These are phyloP conservation scores for Leccinum pachyderme DNA, from an alignment of 1,284 basidiomycete genomes.

Conservation along the genomic window DNA sequence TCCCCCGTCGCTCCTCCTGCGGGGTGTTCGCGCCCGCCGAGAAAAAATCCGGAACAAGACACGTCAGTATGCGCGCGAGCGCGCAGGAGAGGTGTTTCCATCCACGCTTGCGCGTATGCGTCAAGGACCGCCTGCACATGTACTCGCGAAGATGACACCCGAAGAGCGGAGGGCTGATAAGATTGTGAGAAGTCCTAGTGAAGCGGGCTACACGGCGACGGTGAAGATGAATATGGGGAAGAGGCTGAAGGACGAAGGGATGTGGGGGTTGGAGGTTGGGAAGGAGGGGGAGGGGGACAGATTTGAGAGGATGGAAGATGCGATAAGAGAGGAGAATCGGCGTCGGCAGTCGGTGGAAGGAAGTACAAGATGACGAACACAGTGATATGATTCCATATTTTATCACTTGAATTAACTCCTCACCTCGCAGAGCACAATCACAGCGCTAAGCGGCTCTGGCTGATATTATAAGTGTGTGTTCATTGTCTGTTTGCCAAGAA, in stretches of 20 bases:
- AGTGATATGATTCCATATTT: not conserved
- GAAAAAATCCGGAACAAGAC: conserved; percentile 64
- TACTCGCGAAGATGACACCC: conserved; percentile 51
- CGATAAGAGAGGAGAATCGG: conserved; percentile 41
- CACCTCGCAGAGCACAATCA: not conserved
- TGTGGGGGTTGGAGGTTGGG: conserved; percentile 48
- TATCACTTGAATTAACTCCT: not conserved
- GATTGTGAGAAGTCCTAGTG: conserved; percentile 50
- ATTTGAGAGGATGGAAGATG: conserved; percentile 37
- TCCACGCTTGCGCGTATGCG: conserved; percentile 47
- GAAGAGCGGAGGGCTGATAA: conserved; percentile 46
- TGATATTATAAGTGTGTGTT: too few species aligned
- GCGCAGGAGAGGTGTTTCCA: conserved; percentile 53
- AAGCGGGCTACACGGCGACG: conserved; percentile 60
- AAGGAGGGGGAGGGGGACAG: conserved; percentile 33
- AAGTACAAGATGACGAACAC: not conserved
- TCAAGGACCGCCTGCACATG: conserved; percentile 59
- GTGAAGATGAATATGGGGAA: conserved; percentile 43
- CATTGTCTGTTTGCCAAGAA: too few species aligned
- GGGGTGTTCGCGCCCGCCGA: conserved; percentile 52
- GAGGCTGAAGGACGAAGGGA: conserved; percentile 43
- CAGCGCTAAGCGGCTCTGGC: not conserved
- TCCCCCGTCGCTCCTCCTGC: conserved; percentile 46
- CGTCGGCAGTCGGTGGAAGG: conserved; percentile 11
- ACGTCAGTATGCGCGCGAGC: conserved; percentile 54